These are phyloP conservation scores for Knoxia roxburghii DNA, from an alignment of 257 asterid genomes.

Conservation along the genomic window DNA sequence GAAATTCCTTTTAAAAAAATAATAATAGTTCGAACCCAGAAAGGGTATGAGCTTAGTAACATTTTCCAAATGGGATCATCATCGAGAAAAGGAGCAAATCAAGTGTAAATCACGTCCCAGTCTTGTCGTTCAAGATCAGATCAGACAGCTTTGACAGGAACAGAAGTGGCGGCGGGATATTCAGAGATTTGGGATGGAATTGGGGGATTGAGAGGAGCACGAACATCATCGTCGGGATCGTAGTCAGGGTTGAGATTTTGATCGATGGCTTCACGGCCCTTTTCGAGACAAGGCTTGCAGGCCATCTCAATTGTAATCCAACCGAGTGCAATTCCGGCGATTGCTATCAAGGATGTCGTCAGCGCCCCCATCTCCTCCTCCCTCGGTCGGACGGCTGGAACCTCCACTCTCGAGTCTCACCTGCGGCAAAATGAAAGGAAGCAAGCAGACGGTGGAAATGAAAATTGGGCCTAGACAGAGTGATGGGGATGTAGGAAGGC, in stretches of 20 bases:
- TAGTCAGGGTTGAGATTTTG: conserved; percentile 84
- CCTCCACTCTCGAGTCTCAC: too few species aligned
- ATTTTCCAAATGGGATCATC: not conserved
- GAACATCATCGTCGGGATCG: conserved; percentile 58
- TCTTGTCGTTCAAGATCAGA: not conserved
- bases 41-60: not conserved
- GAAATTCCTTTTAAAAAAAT: too few species aligned
- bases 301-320: conserved; percentile 90
- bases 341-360: conserved; percentile 75
- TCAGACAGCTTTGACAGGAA: conserved; percentile 35
- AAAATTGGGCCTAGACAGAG: too few species aligned
- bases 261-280: conserved; percentile 85
- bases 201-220: conserved; percentile 62
- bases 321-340: conserved; percentile 66
- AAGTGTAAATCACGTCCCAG: not conserved
- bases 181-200: conserved; percentile 16
- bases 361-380: conserved; percentile 55
- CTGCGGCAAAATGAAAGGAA: too few species aligned
- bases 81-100: not conserved
- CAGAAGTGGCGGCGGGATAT: conserved; percentile 16
- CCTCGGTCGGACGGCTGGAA: too few species aligned
- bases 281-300: conserved; percentile 91
- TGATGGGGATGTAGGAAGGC: too few species aligned
- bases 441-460: too few species aligned
- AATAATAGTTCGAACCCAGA: not conserved